Percentiles rank a stretch among this genome's conserved stretches.
phyloP scores from a whole-genome alignment of 192 early-diverging fungal species.

The Coemansia sp. region DNA sequence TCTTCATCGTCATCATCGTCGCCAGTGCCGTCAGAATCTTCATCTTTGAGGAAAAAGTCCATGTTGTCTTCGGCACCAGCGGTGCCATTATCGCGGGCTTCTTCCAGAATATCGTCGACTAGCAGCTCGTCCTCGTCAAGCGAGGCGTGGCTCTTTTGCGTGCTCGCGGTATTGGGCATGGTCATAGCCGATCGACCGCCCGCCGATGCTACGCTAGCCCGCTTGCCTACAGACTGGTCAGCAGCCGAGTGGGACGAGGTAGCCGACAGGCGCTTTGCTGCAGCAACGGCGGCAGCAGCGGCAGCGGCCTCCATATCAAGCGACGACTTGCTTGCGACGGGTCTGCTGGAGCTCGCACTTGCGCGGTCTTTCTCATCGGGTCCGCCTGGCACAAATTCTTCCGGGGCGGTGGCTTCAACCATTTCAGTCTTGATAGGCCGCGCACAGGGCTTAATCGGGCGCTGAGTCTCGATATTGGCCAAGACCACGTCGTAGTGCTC shows the following conservation, averaged over 20 bases:
- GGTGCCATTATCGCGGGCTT: constrained; percentile 1
- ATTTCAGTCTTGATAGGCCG: constrained; percentile 19
- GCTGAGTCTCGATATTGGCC: constrained; percentile 15
- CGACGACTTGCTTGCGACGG: not conserved
- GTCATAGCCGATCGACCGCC: constrained; percentile 4
- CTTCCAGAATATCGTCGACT: constrained; percentile 37
- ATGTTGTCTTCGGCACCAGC: constrained; percentile 18
- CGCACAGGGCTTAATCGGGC: constrained; percentile 34
- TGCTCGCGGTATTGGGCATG: constrained; percentile 15
- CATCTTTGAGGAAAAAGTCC: constrained; percentile 50
- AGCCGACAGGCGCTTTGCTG: constrained; percentile 14
- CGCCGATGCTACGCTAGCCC: constrained; percentile 11
- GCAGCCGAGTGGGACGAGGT: constrained; percentile 4
- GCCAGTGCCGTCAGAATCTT: constrained; percentile 37
- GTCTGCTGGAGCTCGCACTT: not conserved
- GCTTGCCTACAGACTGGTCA: constrained; percentile 11
- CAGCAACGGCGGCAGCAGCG: not conserved
- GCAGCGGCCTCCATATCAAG: constrained; percentile 1
- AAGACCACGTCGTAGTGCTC: constrained; percentile 47
- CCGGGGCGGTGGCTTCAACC: not conserved
- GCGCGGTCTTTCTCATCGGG: not conserved
- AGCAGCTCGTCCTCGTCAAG: constrained; percentile 40
- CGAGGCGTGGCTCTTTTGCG: constrained; percentile 14
- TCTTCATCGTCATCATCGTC: constrained; percentile 10
- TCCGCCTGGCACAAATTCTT: not conserved